Evolutionary conservation across 2,329 filamentous ascomycete species (phyloP).

Genomic region (Aspergillus fijiensis): DNA sequence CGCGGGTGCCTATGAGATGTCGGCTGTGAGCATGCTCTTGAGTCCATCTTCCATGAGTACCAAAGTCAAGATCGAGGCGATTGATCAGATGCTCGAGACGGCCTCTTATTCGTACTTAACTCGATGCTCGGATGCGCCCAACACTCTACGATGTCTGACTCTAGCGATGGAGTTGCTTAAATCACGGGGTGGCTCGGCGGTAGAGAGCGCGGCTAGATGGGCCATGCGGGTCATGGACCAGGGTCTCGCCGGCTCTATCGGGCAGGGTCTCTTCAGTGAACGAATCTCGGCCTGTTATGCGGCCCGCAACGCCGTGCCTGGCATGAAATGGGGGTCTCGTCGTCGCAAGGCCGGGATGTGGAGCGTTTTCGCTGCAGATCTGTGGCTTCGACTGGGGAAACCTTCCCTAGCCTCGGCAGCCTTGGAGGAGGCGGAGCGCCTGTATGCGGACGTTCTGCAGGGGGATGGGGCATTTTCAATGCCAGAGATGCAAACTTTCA

Average conservation of each 20-base stretch:
- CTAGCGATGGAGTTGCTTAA: conserved; percentile 80
- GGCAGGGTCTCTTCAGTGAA: conserved; percentile 81
- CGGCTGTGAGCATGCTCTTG: conserved; percentile 77
- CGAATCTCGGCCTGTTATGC: conserved; percentile 81
- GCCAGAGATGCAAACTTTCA: conserved; percentile 52
- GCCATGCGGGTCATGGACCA: conserved; percentile 76
- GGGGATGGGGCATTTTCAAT: conserved; percentile 47
- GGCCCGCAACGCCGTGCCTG: conserved; percentile 67
- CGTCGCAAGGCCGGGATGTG: conserved; percentile 85
- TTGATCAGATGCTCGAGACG: conserved; percentile 85
- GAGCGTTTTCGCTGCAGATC: conserved; percentile 78
- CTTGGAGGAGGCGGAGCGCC: conserved; percentile 64
- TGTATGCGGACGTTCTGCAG: conserved; percentile 51
- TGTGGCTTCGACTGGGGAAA: conserved; percentile 77
- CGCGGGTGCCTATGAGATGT: conserved; percentile 93
- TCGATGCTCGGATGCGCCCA: conserved; percentile 75
- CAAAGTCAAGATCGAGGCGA: conserved; percentile 74
- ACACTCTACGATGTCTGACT: conserved; percentile 73
- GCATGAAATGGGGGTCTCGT: conserved; percentile 67
- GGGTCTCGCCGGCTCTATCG: conserved; percentile 69
- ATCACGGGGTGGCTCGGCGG: conserved; percentile 72
- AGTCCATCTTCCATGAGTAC: conserved; percentile 69
- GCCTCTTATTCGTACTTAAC: conserved; percentile 91
- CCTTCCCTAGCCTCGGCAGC: conserved; percentile 75
- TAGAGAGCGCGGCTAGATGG: conserved; percentile 87